These are phyloP conservation scores for Zangia roseola DNA, from an alignment of 768 basidiomycete species.

Conservation along the genomic window DNA sequence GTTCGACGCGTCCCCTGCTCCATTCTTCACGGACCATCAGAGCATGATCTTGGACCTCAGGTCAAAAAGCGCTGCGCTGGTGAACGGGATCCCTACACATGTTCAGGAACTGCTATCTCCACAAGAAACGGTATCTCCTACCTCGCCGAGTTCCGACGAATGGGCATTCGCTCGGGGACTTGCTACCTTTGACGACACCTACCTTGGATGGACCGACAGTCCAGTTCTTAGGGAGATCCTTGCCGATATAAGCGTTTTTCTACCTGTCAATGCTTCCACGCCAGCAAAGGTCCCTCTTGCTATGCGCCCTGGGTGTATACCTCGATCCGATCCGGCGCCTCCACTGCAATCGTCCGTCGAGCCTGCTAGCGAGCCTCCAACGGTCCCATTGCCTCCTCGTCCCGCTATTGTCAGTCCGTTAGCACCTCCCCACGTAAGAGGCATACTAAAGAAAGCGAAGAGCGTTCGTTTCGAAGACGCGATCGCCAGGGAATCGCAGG, in stretches of 20 bases:
- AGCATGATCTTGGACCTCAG: slow-evolving; percentile 38
- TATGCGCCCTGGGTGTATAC: neutral
- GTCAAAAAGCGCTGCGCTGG: slow-evolving; percentile 32
- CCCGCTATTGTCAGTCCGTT: slow-evolving; percentile 25
- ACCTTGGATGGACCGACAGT: slow-evolving; percentile 6
- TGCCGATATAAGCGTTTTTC: slow-evolving; percentile 8
- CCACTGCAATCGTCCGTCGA: slow-evolving; percentile 7
- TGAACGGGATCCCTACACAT: slow-evolving; percentile 12
- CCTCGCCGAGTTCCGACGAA: slow-evolving; percentile 30
- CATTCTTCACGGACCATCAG: slow-evolving; percentile 29
- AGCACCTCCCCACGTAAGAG: slow-evolving; percentile 30
- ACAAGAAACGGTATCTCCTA: neutral
- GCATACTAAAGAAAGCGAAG: slow-evolving; percentile 42
- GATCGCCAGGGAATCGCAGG: slow-evolving; percentile 3
- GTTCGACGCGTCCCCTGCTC: slow-evolving; percentile 17
- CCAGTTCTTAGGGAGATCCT: slow-evolving; percentile 1
- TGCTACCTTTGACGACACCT: slow-evolving; percentile 20
- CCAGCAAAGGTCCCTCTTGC: neutral
- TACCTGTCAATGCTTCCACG: slow-evolving; percentile 14
- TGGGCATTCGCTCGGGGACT: slow-evolving; percentile 38
- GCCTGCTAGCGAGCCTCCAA: slow-evolving; percentile 16
- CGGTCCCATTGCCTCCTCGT: slow-evolving; percentile 19
- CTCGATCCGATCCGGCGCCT: neutral
- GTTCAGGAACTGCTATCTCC: neutral
- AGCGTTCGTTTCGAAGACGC: slow-evolving; percentile 37